A percentile compares a stretch with the other conserved stretches of the same genome.
phyloP scores from a whole-genome alignment of 2,329 filamentous ascomycete species.

The Byssochlamys sp. region DNA sequence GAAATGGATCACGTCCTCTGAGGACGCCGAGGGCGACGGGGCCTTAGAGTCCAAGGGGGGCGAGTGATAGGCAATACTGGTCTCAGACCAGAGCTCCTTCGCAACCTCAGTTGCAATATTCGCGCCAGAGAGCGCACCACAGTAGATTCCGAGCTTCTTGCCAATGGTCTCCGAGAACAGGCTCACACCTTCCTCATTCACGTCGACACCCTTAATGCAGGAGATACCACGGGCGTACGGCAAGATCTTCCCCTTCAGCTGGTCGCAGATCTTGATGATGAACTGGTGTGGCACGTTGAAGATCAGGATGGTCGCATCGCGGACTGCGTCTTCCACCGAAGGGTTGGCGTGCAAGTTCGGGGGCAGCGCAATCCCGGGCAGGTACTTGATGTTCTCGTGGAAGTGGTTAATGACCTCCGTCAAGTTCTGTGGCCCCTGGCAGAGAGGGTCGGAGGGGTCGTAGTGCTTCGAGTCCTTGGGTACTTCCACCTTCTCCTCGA shows the following conservation, averaged over 20 bases:
- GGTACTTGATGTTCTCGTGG: conserved; percentile 97
- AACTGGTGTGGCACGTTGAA: conserved; percentile 94
- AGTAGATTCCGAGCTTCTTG: conserved; percentile 85
- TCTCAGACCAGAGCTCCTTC: conserved; percentile 91
- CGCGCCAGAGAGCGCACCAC: conserved; percentile 85
- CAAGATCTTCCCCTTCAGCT: conserved; percentile 77
- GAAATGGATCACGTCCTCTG: conserved; percentile 42
- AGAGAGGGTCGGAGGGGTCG: conserved; percentile 65
- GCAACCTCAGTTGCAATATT: conserved; percentile 96
- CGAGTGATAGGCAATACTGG: conserved; percentile 90
- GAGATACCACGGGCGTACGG: conserved; percentile 89
- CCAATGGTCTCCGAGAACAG: conserved; percentile 95
- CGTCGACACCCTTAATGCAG: conserved; percentile 96
- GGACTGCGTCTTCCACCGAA: conserved; percentile 58
- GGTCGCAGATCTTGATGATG: conserved; percentile 74
- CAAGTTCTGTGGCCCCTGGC: conserved; percentile 69
- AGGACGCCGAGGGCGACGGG: conserved; percentile 50
- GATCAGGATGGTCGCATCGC: conserved; percentile 75
- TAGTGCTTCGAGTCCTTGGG: conserved; percentile 64
- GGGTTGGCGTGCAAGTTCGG: conserved; percentile 49
- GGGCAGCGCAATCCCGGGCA: conserved; percentile 77
- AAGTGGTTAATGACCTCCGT: conserved; percentile 80
- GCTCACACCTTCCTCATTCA: conserved; percentile 72
- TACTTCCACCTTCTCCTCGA: conserved; percentile 76
- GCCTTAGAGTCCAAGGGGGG: conserved; percentile 76